These are phyloP conservation scores for Trebouxia sp. DNA, from an alignment of 139 green algal genomes.

Conservation along the genomic window DNA sequence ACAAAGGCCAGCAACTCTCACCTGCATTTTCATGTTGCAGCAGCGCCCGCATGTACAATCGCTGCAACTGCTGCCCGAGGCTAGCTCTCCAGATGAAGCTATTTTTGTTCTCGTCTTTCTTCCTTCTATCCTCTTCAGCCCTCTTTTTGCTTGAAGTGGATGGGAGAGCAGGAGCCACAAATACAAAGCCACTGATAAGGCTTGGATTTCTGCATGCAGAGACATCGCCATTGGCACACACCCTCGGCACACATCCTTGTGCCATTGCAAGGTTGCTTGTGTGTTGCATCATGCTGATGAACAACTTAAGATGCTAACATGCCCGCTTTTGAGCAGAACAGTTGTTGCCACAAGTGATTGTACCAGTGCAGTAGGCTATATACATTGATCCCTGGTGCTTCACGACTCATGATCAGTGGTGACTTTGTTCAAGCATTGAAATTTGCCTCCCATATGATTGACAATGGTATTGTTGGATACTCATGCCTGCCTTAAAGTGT, in stretches of 20 bases:
- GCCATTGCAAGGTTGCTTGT: not conserved
- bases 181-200: constrained; percentile 42
- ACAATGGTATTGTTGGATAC: not conserved
- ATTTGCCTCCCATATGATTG: not conserved
- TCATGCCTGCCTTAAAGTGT: not conserved
- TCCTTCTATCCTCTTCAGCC: not conserved
- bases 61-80: constrained; percentile 54
- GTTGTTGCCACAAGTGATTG: not conserved
- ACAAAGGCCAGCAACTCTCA: not conserved
- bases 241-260: no score
- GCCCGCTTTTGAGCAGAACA: not conserved
- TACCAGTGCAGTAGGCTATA: not conserved
- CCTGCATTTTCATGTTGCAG: constrained; percentile 34
- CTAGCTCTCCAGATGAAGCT: constrained; percentile 37
- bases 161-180: constrained; percentile 59
- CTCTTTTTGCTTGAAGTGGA: constrained; percentile 25
- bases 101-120: not conserved
- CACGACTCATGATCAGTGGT: not conserved
- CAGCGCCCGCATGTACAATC: constrained; percentile 42
- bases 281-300: not conserved
- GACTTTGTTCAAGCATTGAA: not conserved
- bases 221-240: no score
- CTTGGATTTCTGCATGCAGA: constrained; percentile 15
- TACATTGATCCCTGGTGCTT: not conserved
- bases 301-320: not conserved